Percentiles rank a stretch among this genome's conserved stretches.
Evolutionary conservation across 169 alveolate species (phyloP).

Genomic region (Neospora caninum): DNA sequence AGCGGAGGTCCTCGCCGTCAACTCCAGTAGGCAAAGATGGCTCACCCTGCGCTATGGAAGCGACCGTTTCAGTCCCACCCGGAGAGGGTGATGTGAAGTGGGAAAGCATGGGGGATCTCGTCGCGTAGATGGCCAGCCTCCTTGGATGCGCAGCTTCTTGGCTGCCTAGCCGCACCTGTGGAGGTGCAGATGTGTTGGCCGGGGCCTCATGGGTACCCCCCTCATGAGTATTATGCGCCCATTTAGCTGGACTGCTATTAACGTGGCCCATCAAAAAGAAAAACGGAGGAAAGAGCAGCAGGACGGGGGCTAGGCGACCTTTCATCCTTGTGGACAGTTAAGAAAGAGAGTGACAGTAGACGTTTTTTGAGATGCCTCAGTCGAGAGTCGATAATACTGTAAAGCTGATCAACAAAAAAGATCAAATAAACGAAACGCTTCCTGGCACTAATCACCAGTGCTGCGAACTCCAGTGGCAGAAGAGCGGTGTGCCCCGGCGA

Average conservation of each 20-base stretch:
- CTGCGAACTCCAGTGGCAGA: too few relatives aligned
- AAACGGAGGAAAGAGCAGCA: background rate
- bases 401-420: too few relatives aligned
- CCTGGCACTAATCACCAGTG: too few relatives aligned
- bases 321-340: background rate
- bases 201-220: too few relatives aligned
- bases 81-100: slow-evolving; percentile 20
- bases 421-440: too few relatives aligned
- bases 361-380: too few relatives aligned
- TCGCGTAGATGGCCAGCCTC: background rate
- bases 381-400: too few relatives aligned
- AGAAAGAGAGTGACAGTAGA: too few relatives aligned
- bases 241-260: background rate
- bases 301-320: background rate
- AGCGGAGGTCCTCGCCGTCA: background rate
- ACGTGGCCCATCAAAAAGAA: background rate
- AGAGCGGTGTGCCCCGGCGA: too few relatives aligned
- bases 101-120: background rate
- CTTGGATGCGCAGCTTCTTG: background rate
- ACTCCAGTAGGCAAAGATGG: background rate
- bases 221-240: too few relatives aligned
- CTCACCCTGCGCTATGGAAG: background rate
- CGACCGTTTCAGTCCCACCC: background rate
- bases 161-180: background rate
- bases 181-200: too few relatives aligned